Evolutionary conservation across 1,284 basidiomycete genomes (phyloP).

Genomic region (Cronartium quercuum): DNA sequence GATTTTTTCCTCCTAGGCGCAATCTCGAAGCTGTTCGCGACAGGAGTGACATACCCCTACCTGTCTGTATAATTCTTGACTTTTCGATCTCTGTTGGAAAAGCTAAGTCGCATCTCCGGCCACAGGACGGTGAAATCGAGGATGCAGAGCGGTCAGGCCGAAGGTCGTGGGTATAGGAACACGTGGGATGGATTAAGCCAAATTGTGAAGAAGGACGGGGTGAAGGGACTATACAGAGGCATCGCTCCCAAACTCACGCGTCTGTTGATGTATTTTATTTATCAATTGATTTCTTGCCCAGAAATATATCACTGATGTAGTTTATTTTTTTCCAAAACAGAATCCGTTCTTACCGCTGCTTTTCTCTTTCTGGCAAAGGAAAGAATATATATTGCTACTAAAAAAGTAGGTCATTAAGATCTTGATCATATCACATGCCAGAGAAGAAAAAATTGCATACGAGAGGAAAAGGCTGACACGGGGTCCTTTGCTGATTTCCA

Average conservation of each 20-base stretch:
- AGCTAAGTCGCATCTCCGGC: constrained; percentile 51
- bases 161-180: constrained; percentile 59
- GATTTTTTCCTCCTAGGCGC: constrained; percentile 86
- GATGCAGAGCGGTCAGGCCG: constrained; percentile 65
- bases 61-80: constrained; percentile 13
- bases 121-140: constrained; percentile 67
- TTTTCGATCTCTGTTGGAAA: constrained; percentile 55
- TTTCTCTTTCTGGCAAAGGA: constrained; percentile 36
- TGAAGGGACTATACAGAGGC: constrained; percentile 30
- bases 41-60: constrained; percentile 47
- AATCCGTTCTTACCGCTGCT: constrained; percentile 35
- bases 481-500: no score
- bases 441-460: no score
- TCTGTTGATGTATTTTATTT: background rate
- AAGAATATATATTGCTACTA: constrained; percentile 32
- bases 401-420: constrained; percentile 34
- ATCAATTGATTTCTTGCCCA: background rate
- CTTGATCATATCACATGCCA: no score
- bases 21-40: constrained; percentile 65
- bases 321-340: background rate
- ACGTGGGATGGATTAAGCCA: constrained; percentile 25
- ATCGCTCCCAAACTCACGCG: constrained; percentile 31
- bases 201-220: constrained; percentile 32
- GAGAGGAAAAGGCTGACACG: no score
- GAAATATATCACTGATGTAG: background rate